Conservation (phyloP, 108 stramenopile genomes). For the Pseudonitzschia multistriata region DNA sequence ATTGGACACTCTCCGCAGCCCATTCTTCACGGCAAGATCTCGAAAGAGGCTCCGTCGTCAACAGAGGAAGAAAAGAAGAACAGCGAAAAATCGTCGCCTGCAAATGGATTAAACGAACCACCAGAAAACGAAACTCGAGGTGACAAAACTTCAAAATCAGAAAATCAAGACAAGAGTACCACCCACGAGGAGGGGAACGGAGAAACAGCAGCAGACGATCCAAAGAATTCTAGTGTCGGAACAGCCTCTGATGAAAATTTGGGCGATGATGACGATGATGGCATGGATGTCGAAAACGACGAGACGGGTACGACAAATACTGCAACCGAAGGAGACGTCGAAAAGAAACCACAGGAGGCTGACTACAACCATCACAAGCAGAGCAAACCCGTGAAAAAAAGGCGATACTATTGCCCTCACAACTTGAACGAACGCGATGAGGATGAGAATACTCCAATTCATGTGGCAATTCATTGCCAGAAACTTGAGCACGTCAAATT, state of each 20-base stretch:
- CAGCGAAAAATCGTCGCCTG: neutral
- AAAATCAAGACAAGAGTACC: neutral
- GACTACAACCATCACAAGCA: conserved; percentile 11
- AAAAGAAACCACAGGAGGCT: conserved; percentile 2
- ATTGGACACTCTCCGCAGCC: conserved; percentile 67
- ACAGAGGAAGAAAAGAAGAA: neutral
- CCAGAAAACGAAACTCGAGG: neutral
- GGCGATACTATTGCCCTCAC: conserved; percentile 66
- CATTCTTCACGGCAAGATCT: conserved; percentile 7
- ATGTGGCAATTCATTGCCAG: conserved; percentile 79
- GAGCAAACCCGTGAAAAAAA: conserved; percentile 19
- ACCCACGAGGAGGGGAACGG: neutral
- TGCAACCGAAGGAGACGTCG: neutral
- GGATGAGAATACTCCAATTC: conserved; percentile 89
- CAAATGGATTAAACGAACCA: neutral
- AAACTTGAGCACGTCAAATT: conserved; percentile 82
- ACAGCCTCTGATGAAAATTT: neutral
- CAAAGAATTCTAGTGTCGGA: neutral
- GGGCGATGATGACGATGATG: conserved; percentile 3
- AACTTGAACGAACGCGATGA: conserved; percentile 83
- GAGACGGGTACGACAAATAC: neutral
- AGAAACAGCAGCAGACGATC: neutral
- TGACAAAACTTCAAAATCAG: neutral
- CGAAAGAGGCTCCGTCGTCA: neutral
- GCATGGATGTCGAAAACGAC: conserved; percentile 17